These are phyloP conservation scores for Vicia faba DNA, from an alignment of 306 rosid species.

Conservation along the genomic window DNA sequence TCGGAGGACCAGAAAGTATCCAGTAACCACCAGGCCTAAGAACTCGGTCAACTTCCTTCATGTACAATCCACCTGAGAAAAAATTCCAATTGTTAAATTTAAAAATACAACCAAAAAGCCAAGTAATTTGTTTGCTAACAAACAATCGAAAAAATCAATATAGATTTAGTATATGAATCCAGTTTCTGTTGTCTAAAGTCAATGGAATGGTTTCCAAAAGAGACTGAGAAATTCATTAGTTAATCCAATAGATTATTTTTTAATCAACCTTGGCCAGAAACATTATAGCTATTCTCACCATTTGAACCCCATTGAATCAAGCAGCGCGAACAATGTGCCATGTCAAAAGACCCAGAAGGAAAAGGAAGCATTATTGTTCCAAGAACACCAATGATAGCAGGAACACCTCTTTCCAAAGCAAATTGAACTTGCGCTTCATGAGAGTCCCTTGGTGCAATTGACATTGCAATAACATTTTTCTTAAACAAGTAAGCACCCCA, in stretches of 20 bases:
- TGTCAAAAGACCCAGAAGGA: conserved; percentile 80
- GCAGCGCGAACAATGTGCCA: conserved; percentile 93
- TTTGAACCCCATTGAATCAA: conserved; percentile 78
- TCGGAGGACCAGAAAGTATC: conserved; percentile 86
- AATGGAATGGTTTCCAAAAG: conserved; percentile 7
- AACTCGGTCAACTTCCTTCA: conserved; percentile 89
- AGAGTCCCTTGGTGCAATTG: conserved; percentile 86
- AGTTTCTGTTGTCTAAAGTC: not conserved
- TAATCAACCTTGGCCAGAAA: conserved; percentile 12
- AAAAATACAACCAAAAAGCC: no score
- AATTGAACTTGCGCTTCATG: conserved; percentile 93
- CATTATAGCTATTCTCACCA: conserved; percentile 51
- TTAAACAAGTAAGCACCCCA: conserved; percentile 77
- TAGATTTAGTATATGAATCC: conserved; percentile 24
- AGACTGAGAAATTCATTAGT: conserved; percentile 14
- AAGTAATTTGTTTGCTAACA: not conserved
- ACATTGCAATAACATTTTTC: conserved; percentile 70
- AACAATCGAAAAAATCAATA: conserved; percentile 16
- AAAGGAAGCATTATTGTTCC: conserved; percentile 81
- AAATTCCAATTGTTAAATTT: conserved; percentile 8
- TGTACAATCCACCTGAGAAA: conserved; percentile 72
- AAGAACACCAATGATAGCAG: conserved; percentile 81
- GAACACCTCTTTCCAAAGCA: conserved; percentile 93
- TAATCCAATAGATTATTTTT: conserved; percentile 16
- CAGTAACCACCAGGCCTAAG: conserved; percentile 92